Evolutionary conservation across 2,329 filamentous ascomycete genomes (phyloP).

Genomic region (Diplodia intermedia): DNA sequence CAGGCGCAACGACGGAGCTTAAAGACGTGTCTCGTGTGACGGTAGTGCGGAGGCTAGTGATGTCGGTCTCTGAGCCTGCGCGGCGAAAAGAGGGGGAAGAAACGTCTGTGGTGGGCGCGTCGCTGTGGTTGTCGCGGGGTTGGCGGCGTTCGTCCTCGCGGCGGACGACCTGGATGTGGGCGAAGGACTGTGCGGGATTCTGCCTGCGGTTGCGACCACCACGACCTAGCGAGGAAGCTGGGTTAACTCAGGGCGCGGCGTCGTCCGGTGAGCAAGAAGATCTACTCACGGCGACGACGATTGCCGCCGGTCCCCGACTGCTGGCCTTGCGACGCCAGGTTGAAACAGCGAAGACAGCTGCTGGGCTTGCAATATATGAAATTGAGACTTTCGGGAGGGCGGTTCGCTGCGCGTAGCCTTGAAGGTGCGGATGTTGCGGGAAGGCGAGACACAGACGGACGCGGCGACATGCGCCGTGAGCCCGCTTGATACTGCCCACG

Average conservation of each 20-base stretch:
- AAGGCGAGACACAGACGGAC: constrained; percentile 13
- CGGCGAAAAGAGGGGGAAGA: constrained; percentile 14
- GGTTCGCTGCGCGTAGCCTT: not conserved
- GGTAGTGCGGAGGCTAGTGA: constrained; percentile 24
- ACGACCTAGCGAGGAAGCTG: not conserved
- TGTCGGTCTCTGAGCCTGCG: constrained; percentile 18
- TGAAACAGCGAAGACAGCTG: not conserved
- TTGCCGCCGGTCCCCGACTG: constrained; percentile 15
- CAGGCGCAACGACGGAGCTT: constrained; percentile 26
- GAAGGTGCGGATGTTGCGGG: constrained; percentile 12
- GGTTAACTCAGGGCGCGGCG: not conserved
- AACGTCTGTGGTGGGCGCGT: not conserved
- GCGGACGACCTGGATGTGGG: constrained; percentile 41
- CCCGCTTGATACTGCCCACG: not conserved
- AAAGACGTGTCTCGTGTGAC: constrained; percentile 16
- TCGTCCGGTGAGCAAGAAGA: not conserved
- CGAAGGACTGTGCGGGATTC: constrained; percentile 32
- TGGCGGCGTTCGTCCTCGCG: constrained; percentile 28
- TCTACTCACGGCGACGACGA: constrained; percentile 32
- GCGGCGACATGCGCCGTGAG: constrained; percentile 7
- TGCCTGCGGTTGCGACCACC: constrained; percentile 33
- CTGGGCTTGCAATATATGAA: not conserved
- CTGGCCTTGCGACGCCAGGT: constrained; percentile 18
- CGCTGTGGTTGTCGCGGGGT: constrained; percentile 1
- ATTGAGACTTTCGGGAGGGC: not conserved